Evolutionary conservation across 192 early-diverging fungal genomes (phyloP).

Genomic region (Coemansia pectinata): DNA sequence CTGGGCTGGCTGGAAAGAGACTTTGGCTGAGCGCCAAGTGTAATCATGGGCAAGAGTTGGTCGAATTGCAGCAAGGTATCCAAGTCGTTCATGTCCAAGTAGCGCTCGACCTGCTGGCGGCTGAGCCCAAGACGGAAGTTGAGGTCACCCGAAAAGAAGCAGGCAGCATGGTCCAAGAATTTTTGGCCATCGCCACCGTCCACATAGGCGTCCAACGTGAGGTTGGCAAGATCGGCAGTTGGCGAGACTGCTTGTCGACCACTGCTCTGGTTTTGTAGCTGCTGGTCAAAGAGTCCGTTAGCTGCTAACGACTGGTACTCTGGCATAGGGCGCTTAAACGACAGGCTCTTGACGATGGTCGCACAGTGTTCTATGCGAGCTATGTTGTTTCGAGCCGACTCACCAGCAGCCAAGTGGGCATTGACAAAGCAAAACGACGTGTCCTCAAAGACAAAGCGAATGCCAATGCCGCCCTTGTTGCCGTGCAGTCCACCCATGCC

Average conservation of each 20-base stretch:
- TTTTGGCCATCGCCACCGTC: conserved; percentile 87
- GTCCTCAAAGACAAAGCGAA: conserved; percentile 80
- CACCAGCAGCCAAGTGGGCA: conserved; percentile 91
- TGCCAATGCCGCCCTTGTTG: conserved; percentile 91
- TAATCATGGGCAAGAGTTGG: conserved; percentile 58
- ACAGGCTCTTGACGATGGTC: conserved; percentile 54
- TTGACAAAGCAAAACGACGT: conserved; percentile 87
- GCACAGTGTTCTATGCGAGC: conserved; percentile 74
- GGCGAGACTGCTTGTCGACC: conserved; percentile 43
- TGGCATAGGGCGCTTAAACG: conserved; percentile 20
- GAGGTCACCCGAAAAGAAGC: conserved; percentile 87
- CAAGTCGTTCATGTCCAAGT: conserved; percentile 61
- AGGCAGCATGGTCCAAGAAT: conserved; percentile 75
- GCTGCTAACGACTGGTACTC: conserved; percentile 3
- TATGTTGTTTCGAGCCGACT: conserved; percentile 66
- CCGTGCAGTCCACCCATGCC: conserved; percentile 85
- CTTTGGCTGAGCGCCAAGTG: conserved; percentile 6
- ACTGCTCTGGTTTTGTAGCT: neutral
- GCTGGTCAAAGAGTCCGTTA: neutral
- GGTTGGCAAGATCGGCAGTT: conserved; percentile 60
- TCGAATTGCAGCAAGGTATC: conserved; percentile 62
- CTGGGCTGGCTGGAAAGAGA: conserved; percentile 9
- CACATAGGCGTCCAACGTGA: conserved; percentile 53
- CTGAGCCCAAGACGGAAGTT: conserved; percentile 88
- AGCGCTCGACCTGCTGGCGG: conserved; percentile 64